Evolutionary conservation across 1,139 yeast genomes (phyloP).

Genomic region (Taphrina confusa): DNA sequence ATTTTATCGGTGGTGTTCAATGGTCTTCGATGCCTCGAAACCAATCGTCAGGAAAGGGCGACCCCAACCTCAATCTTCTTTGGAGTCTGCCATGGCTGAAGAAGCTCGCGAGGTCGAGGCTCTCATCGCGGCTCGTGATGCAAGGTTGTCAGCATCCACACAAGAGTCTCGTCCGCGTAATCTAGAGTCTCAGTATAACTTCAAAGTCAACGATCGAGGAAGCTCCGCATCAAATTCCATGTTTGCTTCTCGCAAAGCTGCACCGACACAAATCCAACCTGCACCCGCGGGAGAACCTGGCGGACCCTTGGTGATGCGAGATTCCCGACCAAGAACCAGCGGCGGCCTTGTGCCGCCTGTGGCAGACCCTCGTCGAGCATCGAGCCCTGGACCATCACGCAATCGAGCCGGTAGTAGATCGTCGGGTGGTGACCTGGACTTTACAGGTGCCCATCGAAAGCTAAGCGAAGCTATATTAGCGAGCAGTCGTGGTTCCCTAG

Average conservation of each 20-base stretch:
- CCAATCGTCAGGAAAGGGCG: slow-evolving; percentile 29
- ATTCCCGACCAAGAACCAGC: slow-evolving; percentile 10
- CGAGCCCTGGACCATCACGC: slow-evolving; percentile 12
- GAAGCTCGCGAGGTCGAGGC: slow-evolving; percentile 34
- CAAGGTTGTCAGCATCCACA: neutral
- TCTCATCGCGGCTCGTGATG: slow-evolving; percentile 28
- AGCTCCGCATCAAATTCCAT: neutral
- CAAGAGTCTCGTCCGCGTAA: slow-evolving; percentile 8
- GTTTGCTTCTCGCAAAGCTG: slow-evolving; percentile 21
- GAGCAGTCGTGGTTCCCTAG: slow-evolving; percentile 43
- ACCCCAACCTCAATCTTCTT: slow-evolving; percentile 6
- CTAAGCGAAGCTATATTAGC: slow-evolving; percentile 42
- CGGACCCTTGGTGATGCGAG: slow-evolving; percentile 12
- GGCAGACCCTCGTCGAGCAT: slow-evolving; percentile 11
- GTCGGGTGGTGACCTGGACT: slow-evolving; percentile 14
- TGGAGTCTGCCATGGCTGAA: slow-evolving; percentile 33
- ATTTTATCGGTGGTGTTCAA: too few species aligned
- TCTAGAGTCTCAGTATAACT: slow-evolving; percentile 18
- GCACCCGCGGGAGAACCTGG: slow-evolving; percentile 5
- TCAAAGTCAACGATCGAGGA: neutral
- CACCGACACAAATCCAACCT: neutral
- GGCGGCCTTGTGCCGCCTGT: neutral
- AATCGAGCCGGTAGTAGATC: slow-evolving; percentile 5
- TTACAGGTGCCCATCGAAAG: slow-evolving; percentile 37
- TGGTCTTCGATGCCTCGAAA: slow-evolving; percentile 32